phyloP scores from a whole-genome alignment of 2,329 filamentous ascomycete genomes.

The Epicoccum nigrum region DNA sequence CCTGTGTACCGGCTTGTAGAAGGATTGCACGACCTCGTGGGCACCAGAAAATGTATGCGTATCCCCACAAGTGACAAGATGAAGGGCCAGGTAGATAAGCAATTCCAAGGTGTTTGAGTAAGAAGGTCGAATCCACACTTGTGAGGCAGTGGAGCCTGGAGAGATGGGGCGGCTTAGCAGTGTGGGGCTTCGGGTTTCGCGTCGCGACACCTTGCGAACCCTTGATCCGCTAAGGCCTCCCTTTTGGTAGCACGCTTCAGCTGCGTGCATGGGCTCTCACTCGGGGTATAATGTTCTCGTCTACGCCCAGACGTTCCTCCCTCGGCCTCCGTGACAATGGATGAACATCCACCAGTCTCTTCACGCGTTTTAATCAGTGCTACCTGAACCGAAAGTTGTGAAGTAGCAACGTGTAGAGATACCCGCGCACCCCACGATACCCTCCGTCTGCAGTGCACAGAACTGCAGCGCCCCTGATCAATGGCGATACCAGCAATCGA shows the following conservation, averaged over 20 bases:
- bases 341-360: background rate
- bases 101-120: no score
- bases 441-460: background rate
- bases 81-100: no score
- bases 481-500: conserved; percentile 16
- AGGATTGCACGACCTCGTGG: no score
- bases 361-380: no score
- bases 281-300: conserved; percentile 2
- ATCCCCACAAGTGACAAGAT: no score
- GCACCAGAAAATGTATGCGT: no score
- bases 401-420: no score
- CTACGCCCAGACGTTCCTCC: background rate
- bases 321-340: background rate
- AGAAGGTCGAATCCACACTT: no score
- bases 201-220: conserved; percentile 14
- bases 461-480: background rate
- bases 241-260: background rate
- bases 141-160: no score
- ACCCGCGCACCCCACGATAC: background rate
- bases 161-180: conserved; percentile 5
- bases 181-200: conserved; percentile 2
- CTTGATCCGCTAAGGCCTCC: conserved; percentile 8
- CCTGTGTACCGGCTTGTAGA: no score
- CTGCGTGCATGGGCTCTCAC: conserved; percentile 6
- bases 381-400: background rate